These are phyloP conservation scores for Simmondsia chinensis DNA, from an alignment of 148 eudicot species.

Conservation along the genomic window DNA sequence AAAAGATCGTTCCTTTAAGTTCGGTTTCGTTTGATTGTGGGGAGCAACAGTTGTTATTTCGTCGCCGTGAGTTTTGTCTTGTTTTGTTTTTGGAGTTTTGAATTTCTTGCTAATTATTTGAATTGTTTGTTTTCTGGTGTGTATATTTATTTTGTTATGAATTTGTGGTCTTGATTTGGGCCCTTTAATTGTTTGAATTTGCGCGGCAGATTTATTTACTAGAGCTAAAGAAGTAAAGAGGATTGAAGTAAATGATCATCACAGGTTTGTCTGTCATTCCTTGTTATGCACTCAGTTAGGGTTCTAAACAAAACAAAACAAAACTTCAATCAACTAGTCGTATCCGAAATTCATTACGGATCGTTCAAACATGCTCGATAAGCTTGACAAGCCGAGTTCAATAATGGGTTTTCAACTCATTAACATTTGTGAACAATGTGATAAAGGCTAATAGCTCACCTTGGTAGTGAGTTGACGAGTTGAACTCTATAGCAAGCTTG, in stretches of 20 bases:
- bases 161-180: background rate
- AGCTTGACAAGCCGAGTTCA: no score
- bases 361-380: no score
- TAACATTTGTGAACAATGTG: no score
- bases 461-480: no score
- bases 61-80: constrained; percentile 28
- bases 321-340: no score
- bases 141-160: background rate
- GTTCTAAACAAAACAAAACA: no score
- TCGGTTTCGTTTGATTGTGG: constrained; percentile 6
- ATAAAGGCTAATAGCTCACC: no score
- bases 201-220: constrained; percentile 49
- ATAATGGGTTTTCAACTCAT: no score
- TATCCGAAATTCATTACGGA: no score
- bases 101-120: background rate
- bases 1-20: constrained; percentile 10
- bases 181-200: background rate
- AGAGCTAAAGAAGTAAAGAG: constrained; percentile 59
- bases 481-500: no score
- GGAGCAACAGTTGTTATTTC: constrained; percentile 14
- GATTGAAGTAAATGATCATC: constrained; percentile 56
- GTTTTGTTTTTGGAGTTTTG: background rate
- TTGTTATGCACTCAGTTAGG: no score
- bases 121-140: background rate
- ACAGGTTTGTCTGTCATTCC: no score